Conservation (phyloP, 768 basidiomycete species). For the Auricularia sp. region DNA sequence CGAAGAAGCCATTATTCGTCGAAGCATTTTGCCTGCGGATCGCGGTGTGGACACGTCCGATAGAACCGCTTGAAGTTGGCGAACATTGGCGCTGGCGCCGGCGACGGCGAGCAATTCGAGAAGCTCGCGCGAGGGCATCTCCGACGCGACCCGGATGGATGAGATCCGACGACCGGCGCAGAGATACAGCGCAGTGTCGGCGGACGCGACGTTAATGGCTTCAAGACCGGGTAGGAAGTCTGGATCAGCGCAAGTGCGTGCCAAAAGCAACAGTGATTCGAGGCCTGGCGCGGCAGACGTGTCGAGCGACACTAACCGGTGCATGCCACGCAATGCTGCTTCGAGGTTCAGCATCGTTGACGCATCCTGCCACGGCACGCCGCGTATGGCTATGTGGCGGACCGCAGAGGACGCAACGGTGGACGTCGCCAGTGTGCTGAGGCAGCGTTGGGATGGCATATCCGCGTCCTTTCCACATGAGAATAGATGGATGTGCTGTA, state of each 20-base stretch:
- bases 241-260: neutral
- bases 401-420: neutral
- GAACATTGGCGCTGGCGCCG: neutral
- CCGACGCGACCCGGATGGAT: neutral
- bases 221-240: neutral
- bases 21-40: too few relatives aligned
- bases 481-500: neutral
- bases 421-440: neutral
- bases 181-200: neutral
- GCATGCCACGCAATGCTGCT: neutral
- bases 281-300: neutral
- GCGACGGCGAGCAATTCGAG: neutral
- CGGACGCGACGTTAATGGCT: neutral
- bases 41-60: too few relatives aligned
- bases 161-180: neutral
- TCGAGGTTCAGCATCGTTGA: neutral
- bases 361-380: neutral
- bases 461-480: neutral
- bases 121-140: neutral
- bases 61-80: neutral
- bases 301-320: neutral
- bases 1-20: too few relatives aligned
- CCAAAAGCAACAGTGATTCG: neutral
- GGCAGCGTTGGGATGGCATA: neutral
- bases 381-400: neutral